These are phyloP conservation scores for Amylocystis lapponica DNA, from an alignment of 768 basidiomycete species.

Conservation along the genomic window DNA sequence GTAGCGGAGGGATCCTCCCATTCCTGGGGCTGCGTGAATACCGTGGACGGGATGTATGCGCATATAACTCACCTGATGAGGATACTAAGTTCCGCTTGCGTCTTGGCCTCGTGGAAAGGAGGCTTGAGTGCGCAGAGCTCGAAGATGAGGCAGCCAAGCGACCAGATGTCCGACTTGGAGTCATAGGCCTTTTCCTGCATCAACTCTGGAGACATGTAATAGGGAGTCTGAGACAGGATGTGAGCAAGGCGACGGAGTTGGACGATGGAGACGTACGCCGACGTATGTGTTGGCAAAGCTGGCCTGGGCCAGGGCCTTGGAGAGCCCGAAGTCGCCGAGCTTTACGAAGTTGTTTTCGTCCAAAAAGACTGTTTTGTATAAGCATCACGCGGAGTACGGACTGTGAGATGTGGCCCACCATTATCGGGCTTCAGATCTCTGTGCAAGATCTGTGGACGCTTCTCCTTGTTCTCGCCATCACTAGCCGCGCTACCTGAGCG, in stretches of 20 bases:
- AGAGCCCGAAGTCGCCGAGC: conserved; percentile 94
- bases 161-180: conserved; percentile 98
- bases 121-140: conserved; percentile 93
- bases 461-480: conserved; percentile 39
- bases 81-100: conserved; percentile 78
- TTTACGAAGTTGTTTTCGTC: conserved; percentile 83
- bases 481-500: conserved; percentile 38
- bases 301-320: conserved; percentile 83
- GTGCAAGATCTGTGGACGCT: conserved; percentile 78
- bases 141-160: conserved; percentile 92
- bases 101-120: conserved; percentile 91
- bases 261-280: conserved; percentile 65
- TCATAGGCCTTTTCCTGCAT: conserved; percentile 98
- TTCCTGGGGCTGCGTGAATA: conserved; percentile 38
- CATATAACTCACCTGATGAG: conserved; percentile 58
- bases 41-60: neutral
- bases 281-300: conserved; percentile 96
- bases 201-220: conserved; percentile 99
- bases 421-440: conserved; percentile 98
- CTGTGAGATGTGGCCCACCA: conserved; percentile 42
- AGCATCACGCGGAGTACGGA: neutral
- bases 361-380: conserved; percentile 66
- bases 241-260: neutral
- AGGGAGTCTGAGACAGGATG: conserved; percentile 70
- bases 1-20: conserved; percentile 87